A percentile compares a stretch with the other conserved stretches of the same genome.
phyloP scores from a whole-genome alignment of 306 rosid genomes.

The Quercus cerris region DNA sequence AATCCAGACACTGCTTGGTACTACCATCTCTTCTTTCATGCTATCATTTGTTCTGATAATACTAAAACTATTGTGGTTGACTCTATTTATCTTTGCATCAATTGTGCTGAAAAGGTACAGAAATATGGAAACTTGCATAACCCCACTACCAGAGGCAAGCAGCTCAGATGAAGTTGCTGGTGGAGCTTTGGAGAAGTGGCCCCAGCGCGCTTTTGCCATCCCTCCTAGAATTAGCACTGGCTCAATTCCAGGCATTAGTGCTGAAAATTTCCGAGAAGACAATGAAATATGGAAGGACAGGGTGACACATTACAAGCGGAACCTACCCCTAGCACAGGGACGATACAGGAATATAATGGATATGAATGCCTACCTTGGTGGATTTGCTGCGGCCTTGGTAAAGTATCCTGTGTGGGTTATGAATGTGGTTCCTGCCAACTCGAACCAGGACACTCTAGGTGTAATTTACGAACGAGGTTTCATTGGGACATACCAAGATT shows the following conservation, averaged over 20 bases:
- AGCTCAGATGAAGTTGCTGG: slow-evolving; percentile 58
- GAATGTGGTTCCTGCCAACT: slow-evolving; percentile 76
- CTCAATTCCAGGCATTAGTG: slow-evolving; percentile 51
- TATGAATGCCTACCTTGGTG: slow-evolving; percentile 92
- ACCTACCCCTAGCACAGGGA: slow-evolving; percentile 56
- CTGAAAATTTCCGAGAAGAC: slow-evolving; percentile 58
- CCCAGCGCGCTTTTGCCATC: slow-evolving; percentile 64
- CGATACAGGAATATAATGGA: slow-evolving; percentile 76
- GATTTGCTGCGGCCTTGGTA: slow-evolving; percentile 66
- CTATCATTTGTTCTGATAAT: neutral
- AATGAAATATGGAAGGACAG: slow-evolving; percentile 70
- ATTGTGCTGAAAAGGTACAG: slow-evolving; percentile 52
- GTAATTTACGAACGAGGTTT: slow-evolving; percentile 82
- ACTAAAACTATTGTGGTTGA: neutral
- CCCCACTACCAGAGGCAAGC: slow-evolving; percentile 71
- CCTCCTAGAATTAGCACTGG: slow-evolving; percentile 82
- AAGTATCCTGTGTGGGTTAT: slow-evolving; percentile 89
- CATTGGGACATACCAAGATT: slow-evolving; percentile 86
- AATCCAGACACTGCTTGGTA: slow-evolving; percentile 81
- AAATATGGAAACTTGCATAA: slow-evolving; percentile 79
- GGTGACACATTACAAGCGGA: slow-evolving; percentile 56
- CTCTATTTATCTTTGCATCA: neutral
- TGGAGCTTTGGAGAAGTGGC: slow-evolving; percentile 88
- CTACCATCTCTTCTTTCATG: slow-evolving; percentile 1
- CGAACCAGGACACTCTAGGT: slow-evolving; percentile 73